Base-by-base conservation (phyloP, 2,329 filamentous ascomycete species). In the Remersonia thermophila region DNA sequence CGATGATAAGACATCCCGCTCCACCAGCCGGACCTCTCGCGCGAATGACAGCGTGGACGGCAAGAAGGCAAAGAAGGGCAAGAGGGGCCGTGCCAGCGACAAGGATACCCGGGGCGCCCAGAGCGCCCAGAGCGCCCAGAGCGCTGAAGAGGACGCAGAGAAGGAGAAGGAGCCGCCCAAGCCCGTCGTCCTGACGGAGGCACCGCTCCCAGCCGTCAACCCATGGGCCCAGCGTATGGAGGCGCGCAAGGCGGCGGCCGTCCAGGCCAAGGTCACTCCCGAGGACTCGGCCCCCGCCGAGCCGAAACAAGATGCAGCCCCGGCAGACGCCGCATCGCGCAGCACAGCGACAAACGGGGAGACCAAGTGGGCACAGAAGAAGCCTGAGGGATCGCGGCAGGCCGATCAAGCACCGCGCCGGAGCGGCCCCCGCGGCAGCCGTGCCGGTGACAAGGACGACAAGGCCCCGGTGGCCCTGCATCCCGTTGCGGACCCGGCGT, bases 141-240 rank as follows among this genome's bases (percentile, higher is more conserved):
- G 63, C 13, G 53, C 54, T 18, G 63, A 70, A 13, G 65, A 69
- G 30, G 75, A 77, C 46, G 73, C 35, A 2, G 47, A 50, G 30
- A 48, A 77, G 48, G 73, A 73, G 47, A 69, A 71, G 41, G 62
- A 73, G 42, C 63, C 65, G 11, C 63, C 71, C 48, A 75, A 78
- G 50, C 44, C 42, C 3, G 62, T 74, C 30, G 71, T 80, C 49
- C 66, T 94, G 29, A 79, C 80, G 32, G 84, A 91, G 42, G 89
- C 89, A 13, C 81, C 85, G 20, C 68, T 83, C 30, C 91, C 91
- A 1, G 58, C 75, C 2, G 81, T 95, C 39, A 98, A 98, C 56
- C 66, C 87, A 43, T 98, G 91, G 89, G 72, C 78, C 44, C 76
- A 87, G 59, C 74, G 87, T 38, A 79, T 71, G 49, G 79, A 85